Evolutionary conservation across 108 stramenopile species (phyloP).

Genomic region (Skeletonema costatum): DNA sequence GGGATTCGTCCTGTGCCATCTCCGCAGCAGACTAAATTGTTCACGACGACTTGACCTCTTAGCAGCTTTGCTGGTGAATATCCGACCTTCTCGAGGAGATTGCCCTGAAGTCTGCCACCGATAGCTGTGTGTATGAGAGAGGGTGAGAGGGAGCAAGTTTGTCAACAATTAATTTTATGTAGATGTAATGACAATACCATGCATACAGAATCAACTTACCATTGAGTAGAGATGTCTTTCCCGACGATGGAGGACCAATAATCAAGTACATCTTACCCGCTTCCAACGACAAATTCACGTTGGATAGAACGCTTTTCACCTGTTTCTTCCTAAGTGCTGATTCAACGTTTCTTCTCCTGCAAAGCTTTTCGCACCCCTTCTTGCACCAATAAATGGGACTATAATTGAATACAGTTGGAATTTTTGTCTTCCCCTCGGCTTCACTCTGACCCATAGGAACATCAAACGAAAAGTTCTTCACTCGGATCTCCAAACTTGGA

Average conservation of each 20-base stretch:
- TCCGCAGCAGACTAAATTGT: constrained; percentile 14
- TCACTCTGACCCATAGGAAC: neutral
- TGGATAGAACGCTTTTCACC: constrained; percentile 17
- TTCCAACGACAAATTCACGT: constrained; percentile 37
- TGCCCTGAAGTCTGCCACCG: constrained; percentile 21
- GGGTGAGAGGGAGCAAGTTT: neutral
- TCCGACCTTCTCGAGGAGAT: neutral
- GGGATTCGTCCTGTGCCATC: constrained; percentile 4
- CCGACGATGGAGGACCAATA: constrained; percentile 34
- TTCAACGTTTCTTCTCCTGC: neutral
- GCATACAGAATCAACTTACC: neutral
- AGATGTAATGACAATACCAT: neutral
- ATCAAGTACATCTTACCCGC: constrained; percentile 52
- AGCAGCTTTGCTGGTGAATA: constrained; percentile 13
- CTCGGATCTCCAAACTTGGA: constrained; percentile 26
- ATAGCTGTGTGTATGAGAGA: constrained; percentile 9
- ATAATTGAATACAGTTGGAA: constrained; percentile 10
- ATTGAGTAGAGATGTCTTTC: constrained; percentile 42
- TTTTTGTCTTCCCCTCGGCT: neutral
- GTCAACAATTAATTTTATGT: neutral
- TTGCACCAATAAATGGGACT: constrained; percentile 10
- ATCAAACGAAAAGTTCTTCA: constrained; percentile 15
- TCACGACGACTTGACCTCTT: constrained; percentile 19
- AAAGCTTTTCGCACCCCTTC: neutral
- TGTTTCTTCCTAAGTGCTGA: neutral